Percentiles rank a stretch among this genome's conserved stretches.
phyloP scores from a whole-genome alignment of 768 basidiomycete species.

The Chiua virens region DNA sequence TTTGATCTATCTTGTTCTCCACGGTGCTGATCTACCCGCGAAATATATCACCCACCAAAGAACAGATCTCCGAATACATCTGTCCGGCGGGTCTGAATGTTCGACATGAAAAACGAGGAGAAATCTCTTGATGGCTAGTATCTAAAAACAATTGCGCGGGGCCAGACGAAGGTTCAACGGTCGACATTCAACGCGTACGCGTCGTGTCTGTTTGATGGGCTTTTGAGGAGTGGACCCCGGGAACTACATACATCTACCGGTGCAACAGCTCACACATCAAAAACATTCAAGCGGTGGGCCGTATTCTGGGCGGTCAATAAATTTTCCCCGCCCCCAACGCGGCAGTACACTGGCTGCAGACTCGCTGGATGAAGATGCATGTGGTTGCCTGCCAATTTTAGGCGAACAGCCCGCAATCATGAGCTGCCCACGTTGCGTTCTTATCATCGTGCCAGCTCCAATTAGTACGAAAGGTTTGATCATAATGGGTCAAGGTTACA shows the following conservation, averaged over 20 bases:
- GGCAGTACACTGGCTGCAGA: slow-evolving; percentile 6
- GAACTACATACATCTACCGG: slow-evolving; percentile 2
- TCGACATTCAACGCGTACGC: slow-evolving; percentile 33
- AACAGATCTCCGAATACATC: background rate
- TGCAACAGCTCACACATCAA: background rate
- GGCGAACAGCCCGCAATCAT: background rate
- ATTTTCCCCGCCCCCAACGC: background rate
- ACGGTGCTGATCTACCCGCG: slow-evolving; percentile 4
- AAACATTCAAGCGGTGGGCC: background rate
- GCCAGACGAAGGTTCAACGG: no score
- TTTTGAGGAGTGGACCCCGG: slow-evolving; percentile 20
- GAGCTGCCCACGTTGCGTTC: slow-evolving; percentile 7
- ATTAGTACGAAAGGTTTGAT: slow-evolving; percentile 1
- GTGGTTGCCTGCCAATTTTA: background rate
- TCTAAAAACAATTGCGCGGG: background rate
- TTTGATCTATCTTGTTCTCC: slow-evolving; percentile 10
- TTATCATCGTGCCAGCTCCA: background rate
- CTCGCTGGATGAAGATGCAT: slow-evolving; percentile 6
- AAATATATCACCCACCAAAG: background rate
- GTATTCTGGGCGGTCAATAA: slow-evolving; percentile 4
- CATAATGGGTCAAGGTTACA: background rate
- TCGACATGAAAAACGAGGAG: no score
- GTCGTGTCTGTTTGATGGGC: slow-evolving; percentile 49
- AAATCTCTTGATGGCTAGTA: background rate
- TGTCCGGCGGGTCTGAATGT: no score